Percentiles rank a stretch among this genome's conserved stretches.
phyloP scores from a whole-genome alignment of 2,329 filamentous ascomycete species.

The Aspergillus luchuensis region DNA sequence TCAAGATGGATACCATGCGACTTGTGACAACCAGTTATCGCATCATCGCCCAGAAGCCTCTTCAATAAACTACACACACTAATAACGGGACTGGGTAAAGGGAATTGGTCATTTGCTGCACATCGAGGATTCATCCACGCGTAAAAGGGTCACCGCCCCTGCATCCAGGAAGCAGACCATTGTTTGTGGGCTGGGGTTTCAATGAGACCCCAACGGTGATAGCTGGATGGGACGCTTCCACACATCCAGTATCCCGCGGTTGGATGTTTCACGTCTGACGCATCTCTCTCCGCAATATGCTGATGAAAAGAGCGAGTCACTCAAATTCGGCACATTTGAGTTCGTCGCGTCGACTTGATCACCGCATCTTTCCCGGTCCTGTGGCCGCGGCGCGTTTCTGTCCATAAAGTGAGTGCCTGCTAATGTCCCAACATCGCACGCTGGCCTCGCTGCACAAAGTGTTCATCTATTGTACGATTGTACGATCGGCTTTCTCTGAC shows the following conservation, averaged over 20 bases:
- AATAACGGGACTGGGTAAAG: conserved; percentile 4
- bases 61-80: conserved; percentile 11
- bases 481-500: not conserved
- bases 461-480: not conserved
- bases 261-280: too few relatives aligned
- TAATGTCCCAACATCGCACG: not conserved
- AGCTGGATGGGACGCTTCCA: not conserved
- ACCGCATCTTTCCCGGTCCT: not conserved
- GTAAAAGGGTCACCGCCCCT: not conserved
- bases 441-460: not conserved
- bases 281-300: not conserved
- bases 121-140: not conserved
- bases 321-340: not conserved
- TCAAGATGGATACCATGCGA: conserved; percentile 59
- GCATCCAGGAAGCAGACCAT: not conserved
- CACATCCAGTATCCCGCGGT: not conserved
- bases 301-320: not conserved
- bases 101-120: not conserved
- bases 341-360: not conserved
- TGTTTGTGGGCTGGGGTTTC: not conserved
- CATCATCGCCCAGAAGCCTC: conserved; percentile 54
- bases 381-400: not conserved
- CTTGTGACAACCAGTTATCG: conserved; percentile 57
- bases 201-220: not conserved
- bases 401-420: not conserved